Conservation (phyloP, 257 asterid species). For the Nicotiana undulata region DNA sequence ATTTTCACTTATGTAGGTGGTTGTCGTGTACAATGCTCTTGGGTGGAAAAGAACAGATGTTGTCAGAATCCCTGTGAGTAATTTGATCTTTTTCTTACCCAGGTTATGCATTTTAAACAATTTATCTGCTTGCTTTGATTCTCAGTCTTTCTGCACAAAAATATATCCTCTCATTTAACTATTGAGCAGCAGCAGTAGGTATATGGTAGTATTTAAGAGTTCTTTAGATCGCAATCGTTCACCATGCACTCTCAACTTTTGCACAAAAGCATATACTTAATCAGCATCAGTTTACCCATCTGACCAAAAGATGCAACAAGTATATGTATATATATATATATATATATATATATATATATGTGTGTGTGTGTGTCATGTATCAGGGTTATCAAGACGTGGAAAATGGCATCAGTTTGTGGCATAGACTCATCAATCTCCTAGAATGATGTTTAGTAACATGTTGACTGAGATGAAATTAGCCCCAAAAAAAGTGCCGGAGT, state of each 20-base stretch:
- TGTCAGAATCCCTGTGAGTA: constrained; percentile 83
- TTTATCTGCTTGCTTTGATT: not conserved
- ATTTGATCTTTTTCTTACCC: not conserved
- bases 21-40: constrained; percentile 75
- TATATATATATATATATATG: not conserved
- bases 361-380: not conserved
- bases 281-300: not conserved
- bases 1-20: constrained; percentile 40
- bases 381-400: not conserved
- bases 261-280: not conserved
- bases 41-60: constrained; percentile 86
- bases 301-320: not conserved
- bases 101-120: not conserved
- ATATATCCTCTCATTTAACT: not conserved
- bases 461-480: not conserved
- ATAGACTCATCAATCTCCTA: not conserved
- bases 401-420: not conserved
- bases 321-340: not conserved
- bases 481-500: not conserved
- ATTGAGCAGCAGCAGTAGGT: not conserved
- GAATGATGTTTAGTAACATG: not conserved
- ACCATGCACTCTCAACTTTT: not conserved
- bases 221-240: not conserved
- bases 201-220: not conserved
- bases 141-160: not conserved